These are phyloP conservation scores for Pyricularia sp. DNA, from an alignment of 2,329 filamentous ascomycete species.

Conservation along the genomic window DNA sequence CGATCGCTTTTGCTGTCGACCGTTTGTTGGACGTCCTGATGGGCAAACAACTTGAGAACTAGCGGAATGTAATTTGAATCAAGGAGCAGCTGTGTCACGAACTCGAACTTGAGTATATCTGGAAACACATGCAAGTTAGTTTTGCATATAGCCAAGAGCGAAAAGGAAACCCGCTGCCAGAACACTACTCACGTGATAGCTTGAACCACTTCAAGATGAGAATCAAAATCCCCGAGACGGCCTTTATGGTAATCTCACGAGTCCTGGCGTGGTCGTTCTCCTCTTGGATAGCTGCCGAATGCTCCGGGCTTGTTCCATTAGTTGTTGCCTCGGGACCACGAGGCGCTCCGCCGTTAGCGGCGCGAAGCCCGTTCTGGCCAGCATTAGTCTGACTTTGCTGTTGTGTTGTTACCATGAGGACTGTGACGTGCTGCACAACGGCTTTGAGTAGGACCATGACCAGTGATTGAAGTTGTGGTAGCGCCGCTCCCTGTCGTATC, in stretches of 20 bases:
- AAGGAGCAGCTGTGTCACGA: constrained; percentile 82
- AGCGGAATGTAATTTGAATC: constrained; percentile 94
- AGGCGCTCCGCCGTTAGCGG: constrained; percentile 15
- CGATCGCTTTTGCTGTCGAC: constrained; percentile 80
- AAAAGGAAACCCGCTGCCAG: neutral
- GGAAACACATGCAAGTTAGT: neutral
- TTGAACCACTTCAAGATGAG: constrained; percentile 96
- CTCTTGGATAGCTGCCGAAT: constrained; percentile 44
- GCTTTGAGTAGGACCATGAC: constrained; percentile 89
- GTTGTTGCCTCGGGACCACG: constrained; percentile 15
- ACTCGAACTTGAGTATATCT: constrained; percentile 95
- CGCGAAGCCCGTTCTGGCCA: constrained; percentile 19
- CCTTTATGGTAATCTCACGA: constrained; percentile 83
- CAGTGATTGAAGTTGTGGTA: constrained; percentile 84
- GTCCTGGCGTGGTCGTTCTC: constrained; percentile 74
- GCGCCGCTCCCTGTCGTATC: constrained; percentile 49
- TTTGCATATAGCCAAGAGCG: neutral
- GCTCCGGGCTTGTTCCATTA: constrained; percentile 25
- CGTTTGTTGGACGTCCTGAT: constrained; percentile 86
- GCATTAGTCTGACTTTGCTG: constrained; percentile 34
- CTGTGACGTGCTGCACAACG: constrained; percentile 77
- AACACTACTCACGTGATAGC: constrained; percentile 63
- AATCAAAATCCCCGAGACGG: constrained; percentile 79
- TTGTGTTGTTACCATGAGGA: constrained; percentile 56
- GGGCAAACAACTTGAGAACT: constrained; percentile 84